These are phyloP conservation scores for Gloeophyllum trabeum DNA, from an alignment of 768 basidiomycete species.

Conservation along the genomic window DNA sequence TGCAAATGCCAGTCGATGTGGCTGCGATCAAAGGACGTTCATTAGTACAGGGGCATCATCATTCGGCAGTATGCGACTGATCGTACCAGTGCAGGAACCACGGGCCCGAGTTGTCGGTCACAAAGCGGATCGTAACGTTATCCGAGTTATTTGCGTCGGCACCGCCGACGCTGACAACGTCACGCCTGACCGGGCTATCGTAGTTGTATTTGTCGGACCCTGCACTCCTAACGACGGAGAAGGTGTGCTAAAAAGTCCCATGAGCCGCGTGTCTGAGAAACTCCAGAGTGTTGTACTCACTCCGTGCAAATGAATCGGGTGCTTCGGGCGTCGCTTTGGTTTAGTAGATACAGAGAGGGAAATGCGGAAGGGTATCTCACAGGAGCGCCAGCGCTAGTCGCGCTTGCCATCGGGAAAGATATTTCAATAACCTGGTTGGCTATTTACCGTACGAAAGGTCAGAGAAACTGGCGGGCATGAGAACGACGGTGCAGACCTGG, in stretches of 20 bases:
- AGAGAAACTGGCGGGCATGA: too few relatives aligned
- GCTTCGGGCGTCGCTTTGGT: neutral
- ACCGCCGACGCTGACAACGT: conserved; percentile 15
- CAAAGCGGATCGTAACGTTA: conserved; percentile 16
- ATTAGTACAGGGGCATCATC: too few relatives aligned
- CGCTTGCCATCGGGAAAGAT: conserved; percentile 16
- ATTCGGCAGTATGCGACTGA: neutral
- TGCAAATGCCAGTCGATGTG: conserved; percentile 41
- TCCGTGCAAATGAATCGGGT: conserved; percentile 30
- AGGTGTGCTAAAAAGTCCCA: too few relatives aligned
- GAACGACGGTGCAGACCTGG: too few relatives aligned
- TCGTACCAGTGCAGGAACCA: conserved; percentile 7
- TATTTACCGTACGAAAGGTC: too few relatives aligned
- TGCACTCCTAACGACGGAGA: conserved; percentile 24
- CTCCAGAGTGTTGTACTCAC: conserved; percentile 12
- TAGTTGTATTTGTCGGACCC: conserved; percentile 22
- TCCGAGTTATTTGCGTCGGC: conserved; percentile 2
- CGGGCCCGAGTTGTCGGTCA: conserved; percentile 4
- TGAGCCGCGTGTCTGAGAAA: neutral
- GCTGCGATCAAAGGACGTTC: too few relatives aligned
- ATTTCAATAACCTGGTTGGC: conserved; percentile 36
- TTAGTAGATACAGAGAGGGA: neutral
- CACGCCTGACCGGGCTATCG: conserved; percentile 23
- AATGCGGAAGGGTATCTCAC: neutral
- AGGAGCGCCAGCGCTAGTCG: neutral